Percentiles rank a stretch among this genome's conserved stretches.
Conservation (phyloP, 192 early-diverging fungal species). For the Coemansia furcata region DNA sequence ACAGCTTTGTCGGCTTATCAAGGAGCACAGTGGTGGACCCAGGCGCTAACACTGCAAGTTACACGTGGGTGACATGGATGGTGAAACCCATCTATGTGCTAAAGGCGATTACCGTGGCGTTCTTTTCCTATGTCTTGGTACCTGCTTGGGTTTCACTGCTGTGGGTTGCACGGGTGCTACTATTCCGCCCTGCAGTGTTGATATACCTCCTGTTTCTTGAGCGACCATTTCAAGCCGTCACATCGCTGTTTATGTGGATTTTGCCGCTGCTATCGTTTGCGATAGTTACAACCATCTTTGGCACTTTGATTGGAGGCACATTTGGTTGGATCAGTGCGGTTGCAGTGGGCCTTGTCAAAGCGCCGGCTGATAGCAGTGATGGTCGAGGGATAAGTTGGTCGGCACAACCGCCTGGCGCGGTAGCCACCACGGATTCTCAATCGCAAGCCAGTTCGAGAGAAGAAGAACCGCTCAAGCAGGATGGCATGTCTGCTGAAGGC, state of each 20-base stretch:
- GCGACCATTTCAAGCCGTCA: constrained; percentile 19
- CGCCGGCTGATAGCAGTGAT: background rate
- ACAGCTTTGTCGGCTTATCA: background rate
- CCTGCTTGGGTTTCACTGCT: constrained; percentile 9
- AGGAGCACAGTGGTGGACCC: background rate
- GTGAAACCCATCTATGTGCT: background rate
- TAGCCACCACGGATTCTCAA: background rate
- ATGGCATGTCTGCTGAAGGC: background rate
- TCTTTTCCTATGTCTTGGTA: constrained; percentile 14
- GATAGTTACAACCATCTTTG: constrained; percentile 18
- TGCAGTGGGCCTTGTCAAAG: constrained; percentile 1
- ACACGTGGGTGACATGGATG: background rate
- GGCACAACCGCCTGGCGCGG: background rate
- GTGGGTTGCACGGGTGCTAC: constrained; percentile 21
- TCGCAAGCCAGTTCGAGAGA: background rate
- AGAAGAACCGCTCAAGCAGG: background rate
- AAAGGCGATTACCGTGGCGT: background rate
- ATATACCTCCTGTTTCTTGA: constrained; percentile 46
- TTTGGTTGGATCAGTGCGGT: constrained; percentile 43
- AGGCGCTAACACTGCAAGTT: background rate
- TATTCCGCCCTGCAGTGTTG: constrained; percentile 30
- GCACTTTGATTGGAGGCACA: constrained; percentile 27
- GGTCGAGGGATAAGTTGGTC: background rate
- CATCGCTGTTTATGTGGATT: constrained; percentile 36
- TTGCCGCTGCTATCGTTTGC: constrained; percentile 32